Conservation (phyloP, 2,329 filamentous ascomycete genomes). For the Trichoderma atroviride region DNA sequence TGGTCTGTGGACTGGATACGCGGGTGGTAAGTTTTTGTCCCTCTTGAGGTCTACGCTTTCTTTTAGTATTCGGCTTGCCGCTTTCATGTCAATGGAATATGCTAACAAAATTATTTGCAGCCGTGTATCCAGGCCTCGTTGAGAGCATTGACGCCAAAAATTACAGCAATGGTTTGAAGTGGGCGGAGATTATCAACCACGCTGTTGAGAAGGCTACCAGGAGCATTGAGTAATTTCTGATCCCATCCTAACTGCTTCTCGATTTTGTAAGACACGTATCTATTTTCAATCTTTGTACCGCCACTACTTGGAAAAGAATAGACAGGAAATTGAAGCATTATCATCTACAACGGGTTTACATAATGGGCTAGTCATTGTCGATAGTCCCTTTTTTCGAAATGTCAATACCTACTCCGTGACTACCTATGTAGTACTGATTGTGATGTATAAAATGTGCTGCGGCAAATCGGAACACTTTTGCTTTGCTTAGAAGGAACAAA, state of each 20-base stretch:
- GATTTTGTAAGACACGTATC: not conserved
- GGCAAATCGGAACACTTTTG: no score
- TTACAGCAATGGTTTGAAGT: conserved; percentile 59
- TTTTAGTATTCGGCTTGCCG: not conserved
- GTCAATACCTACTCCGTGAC: not conserved
- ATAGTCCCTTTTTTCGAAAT: not conserved
- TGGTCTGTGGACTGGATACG: conserved; percentile 87
- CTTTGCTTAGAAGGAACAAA: not conserved
- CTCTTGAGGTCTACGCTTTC: not conserved
- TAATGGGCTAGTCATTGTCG: not conserved
- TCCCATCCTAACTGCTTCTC: not conserved
- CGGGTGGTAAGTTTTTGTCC: conserved; percentile 61
- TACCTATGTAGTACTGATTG: not conserved
- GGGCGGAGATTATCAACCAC: conserved; percentile 60
- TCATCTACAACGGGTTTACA: not conserved
- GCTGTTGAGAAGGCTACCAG: conserved; percentile 52
- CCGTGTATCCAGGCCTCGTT: conserved; percentile 63
- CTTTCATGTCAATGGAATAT: not conserved
- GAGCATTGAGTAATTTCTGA: conserved; percentile 36
- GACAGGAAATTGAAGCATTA: not conserved
- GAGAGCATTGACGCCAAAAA: conserved; percentile 65
- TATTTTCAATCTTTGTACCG: not conserved
- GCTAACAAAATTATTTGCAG: conserved; percentile 36
- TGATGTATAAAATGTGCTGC: no score
- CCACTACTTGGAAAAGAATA: not conserved